A percentile compares a stretch with the other conserved stretches of the same genome.
phyloP scores from a whole-genome alignment of 805 yeast genomes.

The Wickerhamomyces chaumierensis region DNA sequence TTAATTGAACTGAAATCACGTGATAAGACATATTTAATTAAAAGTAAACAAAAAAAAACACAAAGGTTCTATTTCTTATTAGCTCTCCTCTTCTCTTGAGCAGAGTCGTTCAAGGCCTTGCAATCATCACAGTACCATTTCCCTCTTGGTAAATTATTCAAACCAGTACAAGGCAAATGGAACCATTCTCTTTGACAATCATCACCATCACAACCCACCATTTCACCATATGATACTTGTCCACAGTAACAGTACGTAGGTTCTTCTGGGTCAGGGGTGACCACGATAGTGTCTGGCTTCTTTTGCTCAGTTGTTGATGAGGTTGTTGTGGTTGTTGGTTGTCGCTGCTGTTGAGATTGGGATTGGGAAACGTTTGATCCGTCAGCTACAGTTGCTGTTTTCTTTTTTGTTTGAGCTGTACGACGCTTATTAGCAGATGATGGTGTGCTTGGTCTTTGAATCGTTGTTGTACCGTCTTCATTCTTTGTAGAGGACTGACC shows the following conservation, averaged over 20 bases:
- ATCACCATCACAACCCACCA: conserved; percentile 98
- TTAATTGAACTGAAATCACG: too few species aligned
- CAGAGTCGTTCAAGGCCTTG: conserved; percentile 10
- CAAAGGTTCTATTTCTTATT: too few species aligned
- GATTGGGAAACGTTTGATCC: too few species aligned
- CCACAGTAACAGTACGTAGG: conserved; percentile 15
- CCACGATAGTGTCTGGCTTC: conserved; percentile 31
- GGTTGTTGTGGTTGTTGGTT: conserved; percentile 14
- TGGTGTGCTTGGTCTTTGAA: conserved; percentile 14
- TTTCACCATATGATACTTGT: conserved; percentile 49
- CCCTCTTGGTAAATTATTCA: conserved; percentile 76
- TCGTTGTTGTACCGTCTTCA: conserved; percentile 3
- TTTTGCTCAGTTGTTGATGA: conserved; percentile 37
- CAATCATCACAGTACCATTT: conserved; percentile 77
- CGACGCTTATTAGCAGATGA: conserved; percentile 10
- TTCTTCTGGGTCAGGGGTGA: conserved; percentile 37
- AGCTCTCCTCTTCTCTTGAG: background rate
- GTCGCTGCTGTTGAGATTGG: conserved; percentile 7
- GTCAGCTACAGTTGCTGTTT: conserved; percentile 8
- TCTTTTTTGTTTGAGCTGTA: conserved; percentile 9
- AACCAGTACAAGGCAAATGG: conserved; percentile 86
- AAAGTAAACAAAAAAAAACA: too few species aligned
- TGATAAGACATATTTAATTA: too few species aligned
- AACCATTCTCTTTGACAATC: conserved; percentile 92
- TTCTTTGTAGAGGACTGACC: background rate